phyloP scores from a whole-genome alignment of 345 rosid genomes.

The Citrus unshiu region DNA sequence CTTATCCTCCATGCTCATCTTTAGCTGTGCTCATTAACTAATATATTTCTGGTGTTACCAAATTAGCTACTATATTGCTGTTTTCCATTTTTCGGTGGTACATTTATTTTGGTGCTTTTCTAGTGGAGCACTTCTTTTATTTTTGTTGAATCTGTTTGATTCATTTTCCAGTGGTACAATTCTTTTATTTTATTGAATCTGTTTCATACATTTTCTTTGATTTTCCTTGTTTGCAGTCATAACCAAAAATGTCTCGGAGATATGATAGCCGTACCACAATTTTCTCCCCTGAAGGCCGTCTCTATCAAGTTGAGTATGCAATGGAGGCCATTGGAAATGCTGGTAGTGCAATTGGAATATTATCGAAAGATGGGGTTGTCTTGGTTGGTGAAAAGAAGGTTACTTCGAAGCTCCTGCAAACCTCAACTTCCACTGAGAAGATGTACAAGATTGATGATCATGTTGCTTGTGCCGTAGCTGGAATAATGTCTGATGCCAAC shows the following conservation, averaged over 20 bases:
- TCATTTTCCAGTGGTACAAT: not conserved
- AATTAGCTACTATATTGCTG: not conserved
- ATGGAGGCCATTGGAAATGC: slow-evolving; percentile 99
- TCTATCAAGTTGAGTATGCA: slow-evolving; percentile 96
- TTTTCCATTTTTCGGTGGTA: not conserved
- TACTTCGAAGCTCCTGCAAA: slow-evolving; percentile 90
- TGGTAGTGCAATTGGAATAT: slow-evolving; percentile 85
- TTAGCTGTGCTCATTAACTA: not conserved
- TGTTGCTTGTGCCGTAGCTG: slow-evolving; percentile 95
- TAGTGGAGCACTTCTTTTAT: too few relatives aligned
- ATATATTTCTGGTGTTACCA: not conserved
- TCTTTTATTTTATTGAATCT: not conserved
- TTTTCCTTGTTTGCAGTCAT: not conserved
- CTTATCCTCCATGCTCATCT: not conserved
- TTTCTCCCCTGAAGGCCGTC: slow-evolving; percentile 99
- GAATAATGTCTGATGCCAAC: slow-evolving; percentile 98
- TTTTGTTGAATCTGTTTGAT: not conserved
- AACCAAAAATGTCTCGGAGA: slow-evolving; percentile 75
- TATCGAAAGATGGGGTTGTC: slow-evolving; percentile 88
- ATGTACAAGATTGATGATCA: slow-evolving; percentile 99
- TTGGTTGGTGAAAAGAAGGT: slow-evolving; percentile 97
- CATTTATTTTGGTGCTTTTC: not conserved
- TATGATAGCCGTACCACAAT: slow-evolving; percentile 98
- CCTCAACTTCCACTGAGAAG: slow-evolving; percentile 85
- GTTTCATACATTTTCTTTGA: not conserved